Evolutionary conservation across 345 rosid species (phyloP), one percentile per base, ranked within the genome.

Genomic region (Salix brachista): DNA sequence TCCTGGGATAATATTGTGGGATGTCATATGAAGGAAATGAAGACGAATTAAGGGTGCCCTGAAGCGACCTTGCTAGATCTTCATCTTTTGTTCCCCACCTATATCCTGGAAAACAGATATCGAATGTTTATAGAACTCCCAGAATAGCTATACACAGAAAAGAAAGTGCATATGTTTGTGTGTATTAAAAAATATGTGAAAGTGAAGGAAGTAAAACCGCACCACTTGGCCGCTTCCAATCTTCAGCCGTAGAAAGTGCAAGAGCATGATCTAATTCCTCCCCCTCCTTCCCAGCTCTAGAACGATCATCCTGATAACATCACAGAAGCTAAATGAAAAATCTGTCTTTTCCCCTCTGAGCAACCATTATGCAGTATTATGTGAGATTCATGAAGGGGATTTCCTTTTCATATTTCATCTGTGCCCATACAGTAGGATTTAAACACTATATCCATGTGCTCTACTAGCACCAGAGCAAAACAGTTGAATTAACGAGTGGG

Each of bases 181-280:
- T 44, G 50, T 46, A 13, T 41, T 28, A 5, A 39, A 39, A 70
- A 46, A 56, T 34, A 54, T 16, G 21, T 21, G 30, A 36, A 18
- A 10, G 25, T n/a, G 60, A 21, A 13, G 69, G 11, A 39, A 54
- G 44, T 23, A 23, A 18, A 13, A 25, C 30, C 78, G 61, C 68
- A 88, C 97, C 94, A 78, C 76, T 85, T 80, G 92, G 93, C 72
- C 85, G 90, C 78, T 78, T 86, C 66, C 77, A 75, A 75, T 86
- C 89, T 73, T 96, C 98, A 34, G 83, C 85, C 73, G 82, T 78
- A 69, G 99, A 85, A 75, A 86, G 87, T 26, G 97, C 89, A 64
- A 89, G 67, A 37, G 94, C 91, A 70, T 75, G 94, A 71, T 91
- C 99, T 41, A 85, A 76, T 76, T 93, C 97, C 70, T 88, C 90